Base-by-base conservation (phyloP, 2,329 filamentous ascomycete genomes). In the Lomentospora prolificans region DNA sequence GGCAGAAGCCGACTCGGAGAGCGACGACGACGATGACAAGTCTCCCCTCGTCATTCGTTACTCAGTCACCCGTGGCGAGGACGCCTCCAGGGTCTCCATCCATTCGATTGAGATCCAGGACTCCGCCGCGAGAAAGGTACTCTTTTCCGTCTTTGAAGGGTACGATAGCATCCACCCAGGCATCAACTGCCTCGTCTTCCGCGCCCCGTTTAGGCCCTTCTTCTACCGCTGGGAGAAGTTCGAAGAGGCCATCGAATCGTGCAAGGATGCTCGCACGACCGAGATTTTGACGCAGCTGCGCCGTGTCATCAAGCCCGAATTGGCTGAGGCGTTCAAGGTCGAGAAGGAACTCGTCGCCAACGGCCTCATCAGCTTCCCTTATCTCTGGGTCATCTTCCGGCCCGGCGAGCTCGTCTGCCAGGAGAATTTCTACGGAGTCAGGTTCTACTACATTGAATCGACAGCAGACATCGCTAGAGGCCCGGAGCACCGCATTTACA, bases 171-270 rank as follows among this genome's bases (percentile, higher is more conserved):
- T 58, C 6, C 58, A 73, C 41, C 59, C 57, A 1, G 70, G 65
- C 14, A 69, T 72, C n/a, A 71, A 64, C 28, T 62, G 64, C 1
- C 75, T 80, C 46, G 64, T 71, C 1, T 62, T 61, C 0, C 71
- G 74, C 27, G 84, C 80, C 1, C 76, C 80, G 6, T 66, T 86
- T 30, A 71, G 74, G 53, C 88, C 89, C 2, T 80, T 89, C 51
- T 79, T 87, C 41, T 83, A 89, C 66, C 76, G 84, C 30, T 88
- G 84, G 82, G 69, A 73, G 1, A 62, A 69, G 5, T 72, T 84
- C 36, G 61, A 65, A 8, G 64, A 68, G 3, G 71, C 73, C 24
- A 67, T 72, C 46, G 63, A 74, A 3, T 10, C 53, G 12, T 55
- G 53, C 39, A 17, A 17, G 25, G 41, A n/a, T 2, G 39, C 53